A percentile compares a stretch with the other conserved stretches of the same genome.
These are phyloP conservation scores for Collariella sp. DNA, from an alignment of 495 filamentous ascomycete genomes.

Conservation along the genomic window DNA sequence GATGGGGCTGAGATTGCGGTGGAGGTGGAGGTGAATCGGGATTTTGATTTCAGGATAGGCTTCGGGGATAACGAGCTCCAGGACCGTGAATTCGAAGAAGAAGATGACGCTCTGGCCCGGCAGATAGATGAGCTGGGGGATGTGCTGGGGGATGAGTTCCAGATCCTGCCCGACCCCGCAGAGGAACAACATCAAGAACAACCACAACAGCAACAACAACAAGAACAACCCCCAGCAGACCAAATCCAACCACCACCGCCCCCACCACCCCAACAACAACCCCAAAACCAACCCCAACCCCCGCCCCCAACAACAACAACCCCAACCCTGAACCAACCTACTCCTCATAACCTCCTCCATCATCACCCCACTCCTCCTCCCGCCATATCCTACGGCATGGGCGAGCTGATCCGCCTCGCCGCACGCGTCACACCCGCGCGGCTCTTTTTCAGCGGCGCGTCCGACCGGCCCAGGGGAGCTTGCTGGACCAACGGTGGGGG, in stretches of 20 bases:
- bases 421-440: too few relatives aligned
- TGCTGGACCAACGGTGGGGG: constrained; percentile 69
- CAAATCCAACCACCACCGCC: not conserved
- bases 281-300: constrained; percentile 1
- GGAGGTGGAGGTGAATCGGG: constrained; percentile 40
- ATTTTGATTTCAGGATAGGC: constrained; percentile 36
- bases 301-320: constrained; percentile 4
- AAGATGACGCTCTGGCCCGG: constrained; percentile 27
- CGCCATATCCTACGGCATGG: constrained; percentile 45
- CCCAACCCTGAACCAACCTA: constrained; percentile 9
- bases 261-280: not conserved
- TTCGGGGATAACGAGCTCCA: constrained; percentile 32
- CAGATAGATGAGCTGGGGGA: constrained; percentile 30
- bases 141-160: constrained; percentile 25
- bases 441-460: too few relatives aligned
- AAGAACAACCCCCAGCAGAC: not conserved
- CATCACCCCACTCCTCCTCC: constrained; percentile 34
- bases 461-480: too few relatives aligned
- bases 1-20: constrained; percentile 15
- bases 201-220: not conserved
- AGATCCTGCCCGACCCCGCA: constrained; percentile 15
- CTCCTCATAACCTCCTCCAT: constrained; percentile 27
- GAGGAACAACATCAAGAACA: not conserved
- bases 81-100: too few relatives aligned
- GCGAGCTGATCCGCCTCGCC: constrained; percentile 60